Conservation (phyloP, 2,329 filamentous ascomycete species). For the Pseudocercospora macadamiae region DNA sequence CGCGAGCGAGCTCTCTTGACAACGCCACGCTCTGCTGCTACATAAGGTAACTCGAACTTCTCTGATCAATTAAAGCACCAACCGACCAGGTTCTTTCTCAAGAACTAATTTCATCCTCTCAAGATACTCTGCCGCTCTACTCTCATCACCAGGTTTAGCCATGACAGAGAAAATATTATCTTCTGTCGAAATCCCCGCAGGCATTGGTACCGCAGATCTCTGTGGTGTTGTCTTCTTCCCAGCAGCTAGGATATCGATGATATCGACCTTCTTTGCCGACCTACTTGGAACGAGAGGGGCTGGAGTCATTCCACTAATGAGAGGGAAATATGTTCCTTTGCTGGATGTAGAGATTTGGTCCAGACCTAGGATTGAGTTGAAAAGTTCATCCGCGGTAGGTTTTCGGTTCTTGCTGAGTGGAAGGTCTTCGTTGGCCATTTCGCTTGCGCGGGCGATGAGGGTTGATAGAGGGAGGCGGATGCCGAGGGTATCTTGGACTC, state of each 20-base stretch:
- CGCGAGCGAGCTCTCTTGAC: too few species aligned
- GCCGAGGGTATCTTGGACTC: constrained; percentile 75
- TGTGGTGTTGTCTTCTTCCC: constrained; percentile 36
- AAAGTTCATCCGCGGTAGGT: constrained; percentile 79
- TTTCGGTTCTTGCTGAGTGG: constrained; percentile 67
- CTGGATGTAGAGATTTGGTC: constrained; percentile 53
- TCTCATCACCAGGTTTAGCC: constrained; percentile 79
- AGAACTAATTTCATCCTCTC: constrained; percentile 83
- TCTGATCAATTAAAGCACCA: constrained; percentile 57
- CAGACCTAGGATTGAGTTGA: constrained; percentile 83
- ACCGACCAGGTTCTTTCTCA: constrained; percentile 75
- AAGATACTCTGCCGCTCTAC: constrained; percentile 78
- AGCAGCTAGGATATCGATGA: constrained; percentile 76
- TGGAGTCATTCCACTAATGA: constrained; percentile 63
- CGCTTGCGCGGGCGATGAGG: constrained; percentile 81
- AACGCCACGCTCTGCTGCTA: constrained; percentile 1
- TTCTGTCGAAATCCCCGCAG: constrained; percentile 47
- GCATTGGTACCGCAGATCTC: constrained; percentile 32
- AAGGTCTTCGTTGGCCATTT: constrained; percentile 85
- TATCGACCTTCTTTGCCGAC: constrained; percentile 62
- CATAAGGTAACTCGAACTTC: background rate
- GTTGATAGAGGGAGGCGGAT: constrained; percentile 81
- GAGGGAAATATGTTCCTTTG: constrained; percentile 70
- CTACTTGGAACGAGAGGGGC: constrained; percentile 40
- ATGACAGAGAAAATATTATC: constrained; percentile 80